Evolutionary conservation across 192 early-diverging fungal species (phyloP), one percentile per base, ranked within the genome.

Genomic region (Backusella tuberculispora): DNA sequence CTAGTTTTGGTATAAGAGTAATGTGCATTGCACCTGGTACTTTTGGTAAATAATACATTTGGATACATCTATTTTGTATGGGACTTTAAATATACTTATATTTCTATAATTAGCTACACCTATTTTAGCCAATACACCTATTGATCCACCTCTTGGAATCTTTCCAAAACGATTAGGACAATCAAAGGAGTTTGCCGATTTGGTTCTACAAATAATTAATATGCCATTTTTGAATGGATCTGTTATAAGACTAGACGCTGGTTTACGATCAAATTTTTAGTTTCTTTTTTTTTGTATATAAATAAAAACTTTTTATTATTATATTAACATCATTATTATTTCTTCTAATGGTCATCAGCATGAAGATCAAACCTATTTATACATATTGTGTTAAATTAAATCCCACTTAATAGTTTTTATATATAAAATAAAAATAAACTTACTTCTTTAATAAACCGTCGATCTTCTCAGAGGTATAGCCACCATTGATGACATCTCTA

Each of bases 401-500:
- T n/a, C n/a, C n/a, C n/a, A n/a, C n/a, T n/a, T n/a, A n/a, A n/a
- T n/a, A n/a, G n/a, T n/a, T n/a, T n/a, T n/a, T n/a, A 29, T 26
- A 13, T 14, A 40, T 26, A 29, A 40, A 40, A 13, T 46, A 53
- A n/a, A 53, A 50, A 47, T 5, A 5, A 17, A 45, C 75, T 76
- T 76, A 76, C 76, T 78, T 64, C 21, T 78, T 78, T 46, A 78
- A 44, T 24, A 78, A 45, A 21, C 71, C 65, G 44, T 78, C 76
- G 60, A 78, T 78, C 71, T 78, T 73, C 19, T 78, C 76, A 17
- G 76, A 78, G 9, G 71, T 69, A 38, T 68, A 69, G 14, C 76
- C 76, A 46, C 64, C 76, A 73, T 78, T 68, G 24, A 91, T 76
- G 19, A 91, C 81, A 71, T 88, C 81, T 67, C 90, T 85, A 15